Base-by-base conservation (phyloP, 2,329 filamentous ascomycete species). In the Metarhizium guizhouense region DNA sequence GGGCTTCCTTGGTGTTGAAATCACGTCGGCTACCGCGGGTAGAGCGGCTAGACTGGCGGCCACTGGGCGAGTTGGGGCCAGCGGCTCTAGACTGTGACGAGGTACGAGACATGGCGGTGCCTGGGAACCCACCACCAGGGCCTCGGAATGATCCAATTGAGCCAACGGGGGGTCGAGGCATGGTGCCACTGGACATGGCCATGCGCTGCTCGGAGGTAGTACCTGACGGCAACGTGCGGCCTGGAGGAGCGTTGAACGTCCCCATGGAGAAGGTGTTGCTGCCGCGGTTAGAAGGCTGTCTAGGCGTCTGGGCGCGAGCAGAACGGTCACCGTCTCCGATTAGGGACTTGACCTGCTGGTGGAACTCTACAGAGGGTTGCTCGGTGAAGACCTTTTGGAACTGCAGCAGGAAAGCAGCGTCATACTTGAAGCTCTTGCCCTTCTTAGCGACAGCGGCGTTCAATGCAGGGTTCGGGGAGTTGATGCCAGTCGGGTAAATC, bases 361-460 rank as follows among this genome's bases (percentile, higher is more conserved):
- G 88, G 83, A 96, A 99, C 67, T 97, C 93, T 47, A 92, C 73
- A 0, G 91, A 95, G 14, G 94, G 94, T 75, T 96, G 95, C 77
- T 99, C 94, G 60, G 90, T 95, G 75, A 96, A 99, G 20, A 96
- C 90, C 64, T 83, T 83, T 75, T 96, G 90, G 80, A 99, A 99
- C 69, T 99, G 94, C 34, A 99, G 80, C 74, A 99, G 77, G 78
- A 99, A 99, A 64, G 87, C 86, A 65, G 92, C 89, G 74, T 97
- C 91, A 72, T 99, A 99, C 71, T 95, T 92, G 77, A 95, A 95
- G 47, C 84, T 86, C 70, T 85, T 87, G 58, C 84, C 84, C 75
- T 92, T 93, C 71, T 87, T 89, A 38, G 83, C 79, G 32, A 90
- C 87, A 16, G 87, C 87, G 45, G 82, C 77, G 71, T 97, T 99